Base-by-base conservation (phyloP, 78 protist genomes). In the Dictyostelium brefeldianum region DNA sequence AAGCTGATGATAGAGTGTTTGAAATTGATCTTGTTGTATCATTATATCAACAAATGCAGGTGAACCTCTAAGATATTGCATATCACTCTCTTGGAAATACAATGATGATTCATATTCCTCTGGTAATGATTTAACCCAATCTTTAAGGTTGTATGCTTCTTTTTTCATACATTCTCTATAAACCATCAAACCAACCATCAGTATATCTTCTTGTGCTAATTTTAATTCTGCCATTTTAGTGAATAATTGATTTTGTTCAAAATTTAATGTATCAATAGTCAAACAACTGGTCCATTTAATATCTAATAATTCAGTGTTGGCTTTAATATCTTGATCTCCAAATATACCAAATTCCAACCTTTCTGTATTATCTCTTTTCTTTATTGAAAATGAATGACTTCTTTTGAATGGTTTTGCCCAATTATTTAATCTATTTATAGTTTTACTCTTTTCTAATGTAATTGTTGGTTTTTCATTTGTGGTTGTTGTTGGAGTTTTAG, bases 81-180 rank as follows among this genome's bases (percentile, higher is more conserved):
- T 7, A 1, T 87, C 93, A 14, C 43, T 46, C 4, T 74, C 56
- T 0, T 4, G 41, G 31, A 77, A 87, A 46, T 57, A 87, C 1
- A 87, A 14, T 5, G 83, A 81, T 31, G 47, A 25, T 36, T 87
- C 53, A 14, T 59, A 77, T 22, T 59, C 54, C 5, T 10, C 50
- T 54, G 93, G 93, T 27, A 87, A 20, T 20, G 84, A 31, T 18
- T 25, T n/a, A 14, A 87, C 46, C 93, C 93, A 87, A 22, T 31
- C 64, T 11, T 56, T 65, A 7, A 75, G 51, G 18, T 87, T 82
- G 20, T 17, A 29, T 0, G 93, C 17, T 2, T 62, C 64, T 1
- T 77, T 25, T 4, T 48, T 50, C 67, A 51, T 64, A 51, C 93
- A 87, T 31, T 77, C 41, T 77, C 69, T 36, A 41, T 87, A 87